Base-by-base conservation (phyloP, 257 asterid species). In the Orobanche coerulescens region DNA sequence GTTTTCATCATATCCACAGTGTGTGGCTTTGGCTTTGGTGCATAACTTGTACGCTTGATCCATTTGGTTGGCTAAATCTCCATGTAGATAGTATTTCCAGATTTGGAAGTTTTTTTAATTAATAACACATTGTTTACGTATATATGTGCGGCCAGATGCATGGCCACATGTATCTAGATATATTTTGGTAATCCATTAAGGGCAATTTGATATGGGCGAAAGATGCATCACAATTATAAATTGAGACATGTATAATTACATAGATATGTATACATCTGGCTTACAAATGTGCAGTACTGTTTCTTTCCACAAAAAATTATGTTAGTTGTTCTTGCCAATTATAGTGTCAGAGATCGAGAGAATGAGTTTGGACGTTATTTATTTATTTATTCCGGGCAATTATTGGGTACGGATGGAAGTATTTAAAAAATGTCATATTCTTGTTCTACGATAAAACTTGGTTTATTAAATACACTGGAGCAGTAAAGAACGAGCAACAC, bases 1-100 rank as follows among this genome's bases (percentile, higher is more conserved):
- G 58, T 24, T 64, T 48, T 67, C 36, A 50, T 64, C 30, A 25
- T 37, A 24, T 62, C 55, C 61, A 30, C 44, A 20, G 54, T 42
- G 23, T 12, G 67, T 62, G 46, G 36, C 36, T 60, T 49, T 48
- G 54, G n/a, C 42, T 42, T 46, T 46, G 50, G 57, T 19, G 47
- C 39, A 30, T 30, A n/a, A n/a, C n/a, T n/a, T n/a, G n/a, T n/a
- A n/a, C n/a, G n/a, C n/a, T n/a, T n/a, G n/a, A n/a, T n/a, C n/a
- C n/a, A n/a, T n/a, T n/a, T n/a, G n/a, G n/a, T n/a, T n/a, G n/a
- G n/a, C n/a, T n/a, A n/a, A n/a, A n/a, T n/a, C n/a, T n/a, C n/a
- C n/a, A n/a, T n/a, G n/a, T n/a, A n/a, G n/a, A n/a, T n/a, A n/a
- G n/a, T n/a, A n/a, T n/a, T n/a, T n/a, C n/a, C n/a, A n/a, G n/a